Conservation (phyloP, 805 yeast species). For the Metschnikowia borealis region DNA sequence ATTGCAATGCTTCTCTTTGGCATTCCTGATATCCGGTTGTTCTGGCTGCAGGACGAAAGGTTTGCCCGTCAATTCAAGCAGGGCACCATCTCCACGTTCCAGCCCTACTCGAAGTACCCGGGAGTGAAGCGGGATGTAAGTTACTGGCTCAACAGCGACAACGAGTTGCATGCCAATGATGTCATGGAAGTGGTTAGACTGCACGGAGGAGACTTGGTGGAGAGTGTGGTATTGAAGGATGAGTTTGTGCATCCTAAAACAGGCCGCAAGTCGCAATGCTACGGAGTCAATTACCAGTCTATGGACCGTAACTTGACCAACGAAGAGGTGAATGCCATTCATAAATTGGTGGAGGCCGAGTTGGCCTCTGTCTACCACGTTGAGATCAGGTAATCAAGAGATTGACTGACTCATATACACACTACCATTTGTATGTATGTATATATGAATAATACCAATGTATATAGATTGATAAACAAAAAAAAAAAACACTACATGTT, state of each 20-base stretch:
- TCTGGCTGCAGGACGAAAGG: constrained; percentile 84
- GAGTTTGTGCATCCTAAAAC: constrained; percentile 84
- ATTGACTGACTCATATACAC: too few species aligned
- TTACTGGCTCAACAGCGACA: constrained; percentile 71
- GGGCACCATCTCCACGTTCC: constrained; percentile 66
- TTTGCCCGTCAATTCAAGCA: constrained; percentile 68
- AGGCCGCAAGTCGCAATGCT: constrained; percentile 73
- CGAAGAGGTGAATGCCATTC: constrained; percentile 74
- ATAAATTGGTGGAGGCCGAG: constrained; percentile 58
- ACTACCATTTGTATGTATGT: too few species aligned
- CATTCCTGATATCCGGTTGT: constrained; percentile 88
- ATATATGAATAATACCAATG: neutral
- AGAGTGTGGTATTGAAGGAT: constrained; percentile 76
- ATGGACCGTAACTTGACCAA: constrained; percentile 92
- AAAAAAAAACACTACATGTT: too few species aligned
- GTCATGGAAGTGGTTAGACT: constrained; percentile 88
- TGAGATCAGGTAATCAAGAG: constrained; percentile 41
- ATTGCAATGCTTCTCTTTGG: constrained; percentile 95
- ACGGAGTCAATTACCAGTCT: constrained; percentile 87
- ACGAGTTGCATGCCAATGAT: constrained; percentile 74
- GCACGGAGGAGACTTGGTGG: constrained; percentile 83
- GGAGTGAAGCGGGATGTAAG: constrained; percentile 83
- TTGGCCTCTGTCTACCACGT: constrained; percentile 52
- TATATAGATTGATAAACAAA: too few species aligned
- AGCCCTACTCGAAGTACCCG: constrained; percentile 89